phyloP scores from a whole-genome alignment of 345 rosid species.

The Populus pruinosa region DNA sequence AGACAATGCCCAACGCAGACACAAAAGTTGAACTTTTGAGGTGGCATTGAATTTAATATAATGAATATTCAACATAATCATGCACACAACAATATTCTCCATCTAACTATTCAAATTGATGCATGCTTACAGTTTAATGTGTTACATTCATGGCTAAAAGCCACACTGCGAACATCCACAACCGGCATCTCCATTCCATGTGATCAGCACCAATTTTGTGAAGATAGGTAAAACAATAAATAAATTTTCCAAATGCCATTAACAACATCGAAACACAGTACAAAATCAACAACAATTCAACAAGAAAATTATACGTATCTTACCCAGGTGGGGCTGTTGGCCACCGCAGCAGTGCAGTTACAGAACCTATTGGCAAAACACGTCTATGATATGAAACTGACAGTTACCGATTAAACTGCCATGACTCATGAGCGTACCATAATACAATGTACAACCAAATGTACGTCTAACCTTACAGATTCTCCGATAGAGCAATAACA shows the following conservation, averaged over 20 bases:
- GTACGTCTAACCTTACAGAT: conserved; percentile 47
- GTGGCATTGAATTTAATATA: conserved; percentile 2
- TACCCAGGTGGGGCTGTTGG: conserved; percentile 94
- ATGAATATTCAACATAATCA: background rate
- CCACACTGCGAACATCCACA: conserved; percentile 82
- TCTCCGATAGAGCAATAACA: conserved; percentile 68
- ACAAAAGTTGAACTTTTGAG: conserved; percentile 7
- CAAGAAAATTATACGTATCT: conserved; percentile 11
- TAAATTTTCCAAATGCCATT: background rate
- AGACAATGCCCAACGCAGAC: background rate
- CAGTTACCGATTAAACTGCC: background rate
- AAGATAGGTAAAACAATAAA: conserved; percentile 14
- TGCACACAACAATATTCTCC: conserved; percentile 2
- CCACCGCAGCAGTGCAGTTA: conserved; percentile 82
- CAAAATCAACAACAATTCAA: background rate
- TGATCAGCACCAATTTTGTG: conserved; percentile 18
- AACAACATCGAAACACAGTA: conserved; percentile 1
- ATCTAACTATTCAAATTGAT: conserved; percentile 20
- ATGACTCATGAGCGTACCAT: background rate
- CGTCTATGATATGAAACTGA: conserved; percentile 1
- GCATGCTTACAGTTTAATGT: conserved; percentile 26
- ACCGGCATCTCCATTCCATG: conserved; percentile 88
- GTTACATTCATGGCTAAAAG: conserved; percentile 83
- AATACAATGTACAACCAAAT: background rate
- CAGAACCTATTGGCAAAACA: conserved; percentile 42